Evolutionary conservation across 345 rosid species (phyloP).

Genomic region (Euphorbia pulcherrima): DNA sequence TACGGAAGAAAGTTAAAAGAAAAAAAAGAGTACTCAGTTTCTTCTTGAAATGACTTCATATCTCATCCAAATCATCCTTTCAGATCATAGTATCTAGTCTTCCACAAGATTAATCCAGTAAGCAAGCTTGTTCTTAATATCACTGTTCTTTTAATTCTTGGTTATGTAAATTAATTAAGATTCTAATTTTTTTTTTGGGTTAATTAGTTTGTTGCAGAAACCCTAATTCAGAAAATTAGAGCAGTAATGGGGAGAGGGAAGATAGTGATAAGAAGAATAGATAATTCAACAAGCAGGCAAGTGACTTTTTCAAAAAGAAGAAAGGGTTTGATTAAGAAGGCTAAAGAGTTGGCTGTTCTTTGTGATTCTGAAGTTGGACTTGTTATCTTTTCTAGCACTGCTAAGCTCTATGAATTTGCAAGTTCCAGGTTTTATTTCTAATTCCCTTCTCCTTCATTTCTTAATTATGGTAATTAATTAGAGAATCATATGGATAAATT

Average conservation of each 20-base stretch:
- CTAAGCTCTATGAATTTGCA: conserved; percentile 40
- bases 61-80: conserved; percentile 2
- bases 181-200: not conserved
- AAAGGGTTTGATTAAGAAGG: conserved; percentile 44
- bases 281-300: conserved; percentile 43
- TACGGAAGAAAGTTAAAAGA: not conserved
- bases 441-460: not conserved
- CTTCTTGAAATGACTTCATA: conserved; percentile 16
- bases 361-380: conserved; percentile 50
- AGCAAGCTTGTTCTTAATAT: conserved; percentile 22
- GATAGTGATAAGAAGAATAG: conserved; percentile 44
- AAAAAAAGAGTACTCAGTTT: conserved; percentile 4
- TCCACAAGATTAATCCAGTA: conserved; percentile 23
- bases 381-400: conserved; percentile 39
- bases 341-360: conserved; percentile 41
- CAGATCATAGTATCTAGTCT: conserved; percentile 8
- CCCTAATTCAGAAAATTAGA: conserved; percentile 28
- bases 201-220: conserved; percentile 21
- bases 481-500: too few relatives aligned
- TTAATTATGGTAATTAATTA: too few relatives aligned
- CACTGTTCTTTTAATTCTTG: not conserved
- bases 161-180: too few relatives aligned
- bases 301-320: conserved; percentile 50
- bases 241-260: conserved; percentile 54
- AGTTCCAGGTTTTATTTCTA: conserved; percentile 37